Percentiles rank a stretch among this genome's conserved stretches.
These are phyloP conservation scores for Blastobotrys proliferans DNA, from an alignment of 1,139 yeast genomes.

Conservation along the genomic window DNA sequence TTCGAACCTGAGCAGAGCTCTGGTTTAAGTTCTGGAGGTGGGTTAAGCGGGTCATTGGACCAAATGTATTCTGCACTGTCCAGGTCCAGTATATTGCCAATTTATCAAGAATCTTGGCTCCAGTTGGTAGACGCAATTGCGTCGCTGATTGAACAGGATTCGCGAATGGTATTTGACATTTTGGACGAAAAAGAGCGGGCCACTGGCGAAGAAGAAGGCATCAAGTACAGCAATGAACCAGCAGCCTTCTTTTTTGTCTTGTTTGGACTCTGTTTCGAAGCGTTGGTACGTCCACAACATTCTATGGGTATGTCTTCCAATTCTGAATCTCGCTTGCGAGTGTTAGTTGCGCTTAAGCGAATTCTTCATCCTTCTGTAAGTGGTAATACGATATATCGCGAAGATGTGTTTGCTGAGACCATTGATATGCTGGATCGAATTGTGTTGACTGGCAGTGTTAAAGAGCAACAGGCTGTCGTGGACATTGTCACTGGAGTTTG, in stretches of 20 bases:
- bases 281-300: constrained; percentile 46
- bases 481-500: constrained; percentile 53
- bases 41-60: constrained; percentile 30
- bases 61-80: constrained; percentile 34
- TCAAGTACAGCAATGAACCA: constrained; percentile 48
- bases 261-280: constrained; percentile 80
- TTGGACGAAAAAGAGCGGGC: constrained; percentile 37
- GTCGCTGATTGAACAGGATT: constrained; percentile 53
- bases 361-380: constrained; percentile 57
- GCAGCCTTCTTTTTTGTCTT: constrained; percentile 75
- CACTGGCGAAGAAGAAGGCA: constrained; percentile 23
- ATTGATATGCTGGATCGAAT: constrained; percentile 73
- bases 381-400: constrained; percentile 58
- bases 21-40: constrained; percentile 21
- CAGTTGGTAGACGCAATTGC: constrained; percentile 77
- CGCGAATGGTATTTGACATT: constrained; percentile 41
- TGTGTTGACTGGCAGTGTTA: constrained; percentile 54
- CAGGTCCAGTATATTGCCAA: constrained; percentile 37
- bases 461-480: constrained; percentile 51
- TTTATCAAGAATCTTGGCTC: constrained; percentile 70
- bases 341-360: constrained; percentile 52
- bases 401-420: constrained; percentile 68
- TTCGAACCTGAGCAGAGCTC: constrained; percentile 50
- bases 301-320: background rate
- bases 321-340: constrained; percentile 34